Percentiles rank a stretch among this genome's conserved stretches.
These are phyloP conservation scores for Fusarium sp. DNA, from an alignment of 2,329 filamentous ascomycete genomes.

Conservation along the genomic window DNA sequence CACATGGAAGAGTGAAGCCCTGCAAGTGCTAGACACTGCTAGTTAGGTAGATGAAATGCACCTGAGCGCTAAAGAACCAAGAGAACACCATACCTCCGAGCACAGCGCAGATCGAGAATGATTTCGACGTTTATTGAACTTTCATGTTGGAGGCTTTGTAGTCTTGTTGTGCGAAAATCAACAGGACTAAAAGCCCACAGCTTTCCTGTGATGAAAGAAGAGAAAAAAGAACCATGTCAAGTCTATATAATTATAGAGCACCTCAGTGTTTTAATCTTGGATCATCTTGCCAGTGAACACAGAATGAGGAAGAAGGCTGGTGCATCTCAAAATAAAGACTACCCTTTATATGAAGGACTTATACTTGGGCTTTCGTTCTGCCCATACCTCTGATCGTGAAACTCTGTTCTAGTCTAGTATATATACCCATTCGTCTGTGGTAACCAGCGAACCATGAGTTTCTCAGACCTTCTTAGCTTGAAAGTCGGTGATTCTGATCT, in stretches of 20 bases:
- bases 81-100: not conserved
- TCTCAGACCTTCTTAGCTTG: not conserved
- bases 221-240: not conserved
- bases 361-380: not conserved
- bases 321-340: not conserved
- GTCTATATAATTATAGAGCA: not conserved
- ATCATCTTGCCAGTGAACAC: not conserved
- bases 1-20: not conserved
- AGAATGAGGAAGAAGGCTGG: not conserved
- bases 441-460: rapidly evolving
- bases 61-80: not conserved
- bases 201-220: not conserved
- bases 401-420: no score
- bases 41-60: not conserved
- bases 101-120: not conserved
- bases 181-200: not conserved
- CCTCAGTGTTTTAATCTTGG: not conserved
- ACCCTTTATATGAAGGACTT: not conserved
- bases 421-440: not conserved
- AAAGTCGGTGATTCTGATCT: not conserved
- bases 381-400: no score
- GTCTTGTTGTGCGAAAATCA: not conserved
- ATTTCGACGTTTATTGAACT: not conserved
- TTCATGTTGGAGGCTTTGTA: not conserved
- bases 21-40: not conserved